These are phyloP conservation scores for Glaciozyma martinii DNA, from an alignment of 768 basidiomycete genomes.

Conservation along the genomic window DNA sequence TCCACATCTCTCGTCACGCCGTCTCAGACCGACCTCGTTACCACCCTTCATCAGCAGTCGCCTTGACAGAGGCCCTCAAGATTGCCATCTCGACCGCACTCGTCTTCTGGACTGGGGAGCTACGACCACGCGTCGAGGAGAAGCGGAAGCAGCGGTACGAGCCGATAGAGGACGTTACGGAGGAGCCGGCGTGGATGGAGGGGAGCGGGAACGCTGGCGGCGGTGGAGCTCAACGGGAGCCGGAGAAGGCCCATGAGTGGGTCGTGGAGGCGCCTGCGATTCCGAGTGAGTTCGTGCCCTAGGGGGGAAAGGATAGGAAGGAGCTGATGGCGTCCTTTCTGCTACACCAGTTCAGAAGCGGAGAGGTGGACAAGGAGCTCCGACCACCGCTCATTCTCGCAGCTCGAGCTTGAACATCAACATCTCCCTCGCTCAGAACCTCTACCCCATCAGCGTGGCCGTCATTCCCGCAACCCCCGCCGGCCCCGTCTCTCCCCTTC, in stretches of 20 bases:
- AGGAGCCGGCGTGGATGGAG: constrained; percentile 3
- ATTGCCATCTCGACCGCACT: constrained; percentile 57
- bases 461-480: constrained; percentile 20
- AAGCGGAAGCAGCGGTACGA: neutral
- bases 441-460: constrained; percentile 3
- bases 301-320: neutral
- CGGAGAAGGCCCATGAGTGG: neutral
- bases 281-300: neutral
- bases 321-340: neutral
- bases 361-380: neutral
- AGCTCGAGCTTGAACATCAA: constrained; percentile 13
- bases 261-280: too few species aligned
- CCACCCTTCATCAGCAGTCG: constrained; percentile 81
- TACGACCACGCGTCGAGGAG: neutral
- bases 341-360: neutral
- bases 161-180: neutral
- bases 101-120: constrained; percentile 43
- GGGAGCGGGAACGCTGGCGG: neutral
- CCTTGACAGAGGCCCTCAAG: constrained; percentile 86
- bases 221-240: neutral
- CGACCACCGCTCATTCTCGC: neutral
- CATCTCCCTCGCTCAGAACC: constrained; percentile 12
- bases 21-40: constrained; percentile 44
- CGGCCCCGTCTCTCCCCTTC: constrained; percentile 11
- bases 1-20: constrained; percentile 49